Percentiles rank a stretch among this genome's conserved stretches.
Conservation (phyloP, 2,329 filamentous ascomycete species). For the Lojkania enalia region DNA sequence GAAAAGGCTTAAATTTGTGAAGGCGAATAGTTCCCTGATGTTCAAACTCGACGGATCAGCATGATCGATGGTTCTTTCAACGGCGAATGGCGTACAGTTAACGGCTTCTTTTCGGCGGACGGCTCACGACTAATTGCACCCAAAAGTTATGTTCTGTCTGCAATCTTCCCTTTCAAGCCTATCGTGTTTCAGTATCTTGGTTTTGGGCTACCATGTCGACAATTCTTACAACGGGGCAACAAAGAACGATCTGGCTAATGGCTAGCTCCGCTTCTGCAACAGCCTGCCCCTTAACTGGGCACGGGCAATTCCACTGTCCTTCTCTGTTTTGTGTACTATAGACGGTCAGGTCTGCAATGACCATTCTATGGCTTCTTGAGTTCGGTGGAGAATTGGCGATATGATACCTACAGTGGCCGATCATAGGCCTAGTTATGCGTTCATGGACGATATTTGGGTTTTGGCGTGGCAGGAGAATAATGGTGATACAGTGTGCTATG, state of each 20-base stretch:
- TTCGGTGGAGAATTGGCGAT: background rate
- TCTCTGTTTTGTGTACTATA: conserved; percentile 38
- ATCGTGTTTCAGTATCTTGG: conserved; percentile 3
- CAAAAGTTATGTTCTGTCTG: conserved; percentile 40
- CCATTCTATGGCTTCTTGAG: conserved; percentile 17
- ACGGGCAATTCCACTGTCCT: conserved; percentile 21
- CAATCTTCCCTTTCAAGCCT: conserved; percentile 22
- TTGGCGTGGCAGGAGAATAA: too few species aligned
- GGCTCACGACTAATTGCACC: conserved; percentile 39
- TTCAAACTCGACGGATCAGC: conserved; percentile 3
- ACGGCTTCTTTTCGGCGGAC: conserved; percentile 35
- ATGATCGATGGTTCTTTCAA: conserved; percentile 32
- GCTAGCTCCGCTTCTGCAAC: conserved; percentile 22
- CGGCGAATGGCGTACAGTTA: conserved; percentile 44
- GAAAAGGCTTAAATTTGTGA: conserved; percentile 47
- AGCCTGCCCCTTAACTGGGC: conserved; percentile 37
- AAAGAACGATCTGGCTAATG: conserved; percentile 16
- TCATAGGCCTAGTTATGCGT: too few species aligned
- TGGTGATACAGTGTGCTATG: too few species aligned
- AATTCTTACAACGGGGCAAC: background rate
- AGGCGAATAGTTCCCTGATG: background rate
- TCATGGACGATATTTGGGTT: too few species aligned
- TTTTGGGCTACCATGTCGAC: conserved; percentile 8
- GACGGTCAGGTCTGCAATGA: conserved; percentile 34
- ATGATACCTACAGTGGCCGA: background rate